Percentiles rank a stretch among this genome's conserved stretches.
Conservation (phyloP, 345 rosid species). For the Salix brachista region DNA sequence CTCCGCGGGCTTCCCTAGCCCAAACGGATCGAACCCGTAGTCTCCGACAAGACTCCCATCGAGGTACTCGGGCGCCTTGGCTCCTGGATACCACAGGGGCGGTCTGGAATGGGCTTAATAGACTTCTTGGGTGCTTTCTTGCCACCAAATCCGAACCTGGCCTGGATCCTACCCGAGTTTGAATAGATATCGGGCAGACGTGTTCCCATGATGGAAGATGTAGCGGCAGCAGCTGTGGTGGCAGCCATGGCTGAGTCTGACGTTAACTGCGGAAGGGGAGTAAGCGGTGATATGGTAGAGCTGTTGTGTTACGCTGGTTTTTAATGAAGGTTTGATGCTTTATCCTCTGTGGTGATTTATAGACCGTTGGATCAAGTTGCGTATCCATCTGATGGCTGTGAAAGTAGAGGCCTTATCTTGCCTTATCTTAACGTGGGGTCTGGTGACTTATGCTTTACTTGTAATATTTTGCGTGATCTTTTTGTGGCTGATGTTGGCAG, state of each 20-base stretch:
- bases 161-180: constrained; percentile 39
- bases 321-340: constrained; percentile 8
- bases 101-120: constrained; percentile 27
- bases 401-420: constrained; percentile 46
- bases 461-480: neutral
- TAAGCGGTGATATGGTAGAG: neutral
- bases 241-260: constrained; percentile 47
- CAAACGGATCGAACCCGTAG: constrained; percentile 76
- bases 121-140: constrained; percentile 46
- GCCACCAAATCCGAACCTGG: constrained; percentile 56
- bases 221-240: constrained; percentile 50
- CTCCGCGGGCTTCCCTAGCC: constrained; percentile 68
- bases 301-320: constrained; percentile 7
- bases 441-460: neutral
- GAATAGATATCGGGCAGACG: constrained; percentile 41
- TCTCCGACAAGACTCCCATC: constrained; percentile 72
- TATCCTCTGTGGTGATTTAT: constrained; percentile 24
- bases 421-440: constrained; percentile 55
- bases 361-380: constrained; percentile 48
- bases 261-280: neutral
- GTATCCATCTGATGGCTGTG: constrained; percentile 68
- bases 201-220: constrained; percentile 60
- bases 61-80: constrained; percentile 56
- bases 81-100: constrained; percentile 76
- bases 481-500: constrained; percentile 21